Base-by-base conservation (phyloP, 805 yeast species). In the Kodamaea lidongshanica region DNA sequence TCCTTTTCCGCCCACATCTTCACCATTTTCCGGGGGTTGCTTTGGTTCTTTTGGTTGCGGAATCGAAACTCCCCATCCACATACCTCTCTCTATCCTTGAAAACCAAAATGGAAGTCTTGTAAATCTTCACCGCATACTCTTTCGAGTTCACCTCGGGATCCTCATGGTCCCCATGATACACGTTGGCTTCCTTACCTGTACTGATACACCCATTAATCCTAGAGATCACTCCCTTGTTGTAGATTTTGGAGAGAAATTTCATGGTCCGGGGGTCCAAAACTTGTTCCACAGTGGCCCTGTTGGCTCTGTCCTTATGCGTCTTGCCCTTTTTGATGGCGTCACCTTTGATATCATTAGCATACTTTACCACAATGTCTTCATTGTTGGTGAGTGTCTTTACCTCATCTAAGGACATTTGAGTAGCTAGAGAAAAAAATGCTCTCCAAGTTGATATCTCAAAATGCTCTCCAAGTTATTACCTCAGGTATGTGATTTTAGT, bases 181-280 rank as follows among this genome's bases (percentile, higher is more conserved):
- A 92, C 96, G 49, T 92, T 92, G n/a, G 98, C 98, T 56, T 92
- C 99, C 54, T 92, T 92, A 27, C 99, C 99, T 0, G 98, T 92
- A 46, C 92, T 78, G 28, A 92, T 68, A 53, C 97, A 92, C 8
- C 98, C 98, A 45, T 88, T 85, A 46, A 92, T 79, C 42, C 82
- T 76, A 2, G 92, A 76, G 19, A 92, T 74, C 5, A 84, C 71
- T 4, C 95, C 95, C 44, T 83, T 79, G 48, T 78, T 83, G 54
- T 85, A 79, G 53, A 92, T 67, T 38, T 84, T 85, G 31, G 79
- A 77, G 32, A 92, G 65, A 48, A 89, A 89, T 45, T 75, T 66
- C 62, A 88, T 67, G 0, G 99, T 92, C 39, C 97, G 70, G 4
- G 97, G 97, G 54, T 92, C 99, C 35, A 92, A 60, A 2, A 92